phyloP scores from a whole-genome alignment of 306 rosid species.

The Trifolium repens region DNA sequence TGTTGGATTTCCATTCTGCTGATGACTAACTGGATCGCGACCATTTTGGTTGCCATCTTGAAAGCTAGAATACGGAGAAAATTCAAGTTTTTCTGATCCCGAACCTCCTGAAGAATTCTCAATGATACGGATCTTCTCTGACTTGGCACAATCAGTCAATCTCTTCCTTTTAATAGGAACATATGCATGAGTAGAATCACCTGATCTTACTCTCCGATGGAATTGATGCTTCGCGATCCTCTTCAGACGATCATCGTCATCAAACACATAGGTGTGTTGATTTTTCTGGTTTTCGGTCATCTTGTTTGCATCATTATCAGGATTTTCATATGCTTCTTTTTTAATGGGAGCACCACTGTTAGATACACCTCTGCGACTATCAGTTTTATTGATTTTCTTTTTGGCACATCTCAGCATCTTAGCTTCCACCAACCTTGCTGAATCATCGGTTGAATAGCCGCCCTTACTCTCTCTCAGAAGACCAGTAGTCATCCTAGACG shows the following conservation, averaged over 20 bases:
- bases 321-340: background rate
- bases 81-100: slow-evolving; percentile 43
- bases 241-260: slow-evolving; percentile 50
- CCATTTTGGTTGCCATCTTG: slow-evolving; percentile 46
- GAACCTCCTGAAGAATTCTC: background rate
- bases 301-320: slow-evolving; percentile 12
- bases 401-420: slow-evolving; percentile 31
- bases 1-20: background rate
- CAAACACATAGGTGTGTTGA: slow-evolving; percentile 37
- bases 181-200: slow-evolving; percentile 51
- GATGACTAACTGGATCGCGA: background rate
- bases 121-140: background rate
- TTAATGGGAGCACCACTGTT: background rate
- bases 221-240: slow-evolving; percentile 50
- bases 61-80: slow-evolving; percentile 38
- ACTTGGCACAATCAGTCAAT: slow-evolving; percentile 31
- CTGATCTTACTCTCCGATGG: slow-evolving; percentile 8
- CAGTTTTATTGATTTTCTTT: slow-evolving; percentile 42
- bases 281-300: slow-evolving; percentile 38
- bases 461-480: background rate
- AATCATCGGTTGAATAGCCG: background rate
- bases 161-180: slow-evolving; percentile 63
- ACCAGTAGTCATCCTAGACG: background rate
- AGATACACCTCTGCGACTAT: slow-evolving; percentile 31
- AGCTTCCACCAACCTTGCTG: background rate